Evolutionary conservation across 2,329 filamentous ascomycete genomes (phyloP), one percentile per base, ranked within the genome.

Genomic region (Trichoderma semiorbis): DNA sequence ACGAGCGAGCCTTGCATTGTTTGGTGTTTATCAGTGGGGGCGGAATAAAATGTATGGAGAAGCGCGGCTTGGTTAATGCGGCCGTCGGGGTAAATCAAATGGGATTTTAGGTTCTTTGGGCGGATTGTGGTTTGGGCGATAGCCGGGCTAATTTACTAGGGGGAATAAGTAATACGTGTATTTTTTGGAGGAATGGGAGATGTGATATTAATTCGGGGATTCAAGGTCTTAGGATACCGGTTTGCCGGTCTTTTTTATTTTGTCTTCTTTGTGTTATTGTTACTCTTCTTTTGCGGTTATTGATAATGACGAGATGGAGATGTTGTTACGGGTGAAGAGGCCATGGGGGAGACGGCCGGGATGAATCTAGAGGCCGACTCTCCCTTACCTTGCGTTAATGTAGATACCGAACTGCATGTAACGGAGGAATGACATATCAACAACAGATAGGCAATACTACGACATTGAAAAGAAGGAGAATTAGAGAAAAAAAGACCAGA

Each of bases 71-170:
- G 28, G 55, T 18, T 61, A 39, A 69, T 69, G 28, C 66, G 28
- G 66, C 66, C 66, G 66, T 61, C 66, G 66, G 66, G 55, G 55
- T 69, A 69, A 69, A 69, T 60, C 39, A 43, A 36, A 30, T 60
- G 21, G 34, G 7, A 12, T 30, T 32, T 24, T 21, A 21, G 47
- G 11, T 21, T 24, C 5, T 11, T 21, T 47, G 43, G 11, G 47
- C 0, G 47, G 3, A 24, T 21, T 53, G 47, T 43, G 21, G 47
- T 53, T 53, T 53, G 47, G 47, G 47, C 47, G 47, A 53, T 24
- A 53, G 47, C 47, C 47, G 47, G 47, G 47, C 47, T 53, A 24
- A 50, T 53, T 53, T 53, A 10, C 43, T 21, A n/a, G 43, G 43
- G 43, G 18, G n/a, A 8, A 11, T 50, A 50, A 50, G 39, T 43